Conservation (phyloP, 2,329 filamentous ascomycete species). For the Colletotrichum spaethianum region DNA sequence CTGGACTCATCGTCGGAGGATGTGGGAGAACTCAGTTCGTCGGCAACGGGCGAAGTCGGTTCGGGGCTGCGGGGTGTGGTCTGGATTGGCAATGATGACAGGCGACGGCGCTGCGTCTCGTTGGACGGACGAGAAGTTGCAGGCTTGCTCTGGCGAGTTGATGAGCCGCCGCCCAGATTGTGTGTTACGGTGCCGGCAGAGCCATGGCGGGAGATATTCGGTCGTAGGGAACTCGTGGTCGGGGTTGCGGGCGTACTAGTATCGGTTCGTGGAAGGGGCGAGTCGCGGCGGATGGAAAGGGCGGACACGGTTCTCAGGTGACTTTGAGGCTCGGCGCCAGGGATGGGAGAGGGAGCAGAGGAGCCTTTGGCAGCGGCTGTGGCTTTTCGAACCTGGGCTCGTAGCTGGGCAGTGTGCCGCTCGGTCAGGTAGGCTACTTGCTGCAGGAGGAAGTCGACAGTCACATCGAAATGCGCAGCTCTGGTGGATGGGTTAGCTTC, state of each 20-base stretch:
- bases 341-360: slow-evolving; percentile 69
- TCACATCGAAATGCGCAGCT: slow-evolving; percentile 84
- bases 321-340: slow-evolving; percentile 60
- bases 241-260: slow-evolving; percentile 59
- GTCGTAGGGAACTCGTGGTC: slow-evolving; percentile 59
- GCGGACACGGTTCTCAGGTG: slow-evolving; percentile 64
- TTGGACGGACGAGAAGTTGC: slow-evolving; percentile 43
- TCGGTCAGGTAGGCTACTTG: slow-evolving; percentile 96
- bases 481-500: slow-evolving; percentile 55
- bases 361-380: slow-evolving; percentile 71
- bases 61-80: slow-evolving; percentile 44
- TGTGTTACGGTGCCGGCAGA: slow-evolving; percentile 59
- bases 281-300: slow-evolving; percentile 71
- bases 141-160: slow-evolving; percentile 48
- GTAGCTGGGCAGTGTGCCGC: slow-evolving; percentile 88
- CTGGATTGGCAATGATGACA: slow-evolving; percentile 62
- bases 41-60: slow-evolving; percentile 52
- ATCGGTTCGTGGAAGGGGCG: slow-evolving; percentile 66
- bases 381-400: slow-evolving; percentile 88
- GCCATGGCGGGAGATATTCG: slow-evolving; percentile 61
- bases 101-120: slow-evolving; percentile 55
- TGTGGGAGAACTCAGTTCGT: slow-evolving; percentile 54
- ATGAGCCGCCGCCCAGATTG: slow-evolving; percentile 50
- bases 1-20: slow-evolving; percentile 66
- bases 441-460: slow-evolving; percentile 89